These are phyloP conservation scores for Botrytis galanthina DNA, from an alignment of 2,329 filamentous ascomycete genomes.

Conservation along the genomic window DNA sequence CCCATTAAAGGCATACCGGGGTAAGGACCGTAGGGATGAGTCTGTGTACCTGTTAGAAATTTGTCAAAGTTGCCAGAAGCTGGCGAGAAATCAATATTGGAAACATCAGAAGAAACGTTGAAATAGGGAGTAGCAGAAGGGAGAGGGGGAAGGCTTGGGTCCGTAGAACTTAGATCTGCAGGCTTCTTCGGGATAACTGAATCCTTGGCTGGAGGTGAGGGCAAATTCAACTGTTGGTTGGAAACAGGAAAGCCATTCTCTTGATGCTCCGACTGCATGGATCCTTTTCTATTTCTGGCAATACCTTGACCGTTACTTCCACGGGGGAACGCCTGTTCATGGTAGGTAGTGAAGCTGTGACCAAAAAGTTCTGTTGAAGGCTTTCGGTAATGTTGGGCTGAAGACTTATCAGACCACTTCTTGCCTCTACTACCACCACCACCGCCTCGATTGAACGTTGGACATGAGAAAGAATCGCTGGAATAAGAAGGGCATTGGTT, in stretches of 20 bases:
- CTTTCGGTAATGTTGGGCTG: constrained; percentile 29
- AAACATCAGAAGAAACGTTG: constrained; percentile 20
- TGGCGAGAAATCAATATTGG: constrained; percentile 60
- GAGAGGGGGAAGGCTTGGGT: constrained; percentile 30
- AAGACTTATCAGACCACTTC: constrained; percentile 34
- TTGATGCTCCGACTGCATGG: constrained; percentile 26
- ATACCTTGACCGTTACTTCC: constrained; percentile 27
- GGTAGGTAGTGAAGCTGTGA: constrained; percentile 26
- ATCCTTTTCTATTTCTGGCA: constrained; percentile 27
- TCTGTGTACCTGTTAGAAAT: constrained; percentile 54
- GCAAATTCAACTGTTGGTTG: constrained; percentile 20
- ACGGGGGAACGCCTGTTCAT: constrained; percentile 29
- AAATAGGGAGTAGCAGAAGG: constrained; percentile 35
- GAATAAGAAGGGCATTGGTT: constrained; percentile 39
- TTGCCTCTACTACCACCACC: constrained; percentile 23
- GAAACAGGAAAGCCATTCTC: constrained; percentile 28
- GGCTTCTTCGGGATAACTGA: constrained; percentile 15
- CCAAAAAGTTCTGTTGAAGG: constrained; percentile 33
- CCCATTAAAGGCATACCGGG: constrained; percentile 43
- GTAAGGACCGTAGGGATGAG: constrained; percentile 52
- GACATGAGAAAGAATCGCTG: constrained; percentile 26
- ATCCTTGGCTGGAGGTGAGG: constrained; percentile 11
- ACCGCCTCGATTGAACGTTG: constrained; percentile 1
- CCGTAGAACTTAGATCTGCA: constrained; percentile 15
- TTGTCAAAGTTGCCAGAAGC: constrained; percentile 69